A percentile compares a stretch with the other conserved stretches of the same genome.
phyloP scores from a whole-genome alignment of 345 rosid genomes.

The Eucalyptus cloeziana region DNA sequence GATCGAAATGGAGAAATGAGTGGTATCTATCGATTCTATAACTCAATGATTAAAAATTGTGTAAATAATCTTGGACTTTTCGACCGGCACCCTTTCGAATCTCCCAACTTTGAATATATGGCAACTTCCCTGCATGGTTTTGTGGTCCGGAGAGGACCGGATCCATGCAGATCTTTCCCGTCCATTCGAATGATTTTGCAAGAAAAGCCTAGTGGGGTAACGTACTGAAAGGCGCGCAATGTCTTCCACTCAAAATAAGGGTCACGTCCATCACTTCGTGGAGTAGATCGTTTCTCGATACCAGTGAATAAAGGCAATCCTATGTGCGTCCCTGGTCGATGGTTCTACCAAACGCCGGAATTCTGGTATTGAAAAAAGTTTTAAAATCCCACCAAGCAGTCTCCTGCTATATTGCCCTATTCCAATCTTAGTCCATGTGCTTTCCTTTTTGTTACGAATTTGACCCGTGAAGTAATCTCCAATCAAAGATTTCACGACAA shows the following conservation, averaged over 20 bases:
- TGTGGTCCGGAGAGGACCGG: neutral
- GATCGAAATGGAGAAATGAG: neutral
- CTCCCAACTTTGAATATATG: neutral
- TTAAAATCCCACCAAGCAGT: neutral
- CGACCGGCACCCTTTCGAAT: neutral
- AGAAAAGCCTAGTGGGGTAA: neutral
- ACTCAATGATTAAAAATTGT: neutral
- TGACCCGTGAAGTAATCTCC: neutral
- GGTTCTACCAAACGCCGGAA: neutral
- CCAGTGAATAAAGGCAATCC: neutral
- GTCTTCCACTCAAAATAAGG: neutral
- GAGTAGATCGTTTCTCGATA: neutral
- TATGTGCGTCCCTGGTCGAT: neutral
- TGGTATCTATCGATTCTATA: neutral
- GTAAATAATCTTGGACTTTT: neutral
- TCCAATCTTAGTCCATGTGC: neutral
- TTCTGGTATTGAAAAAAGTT: neutral
- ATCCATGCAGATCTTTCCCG: neutral
- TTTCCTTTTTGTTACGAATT: neutral
- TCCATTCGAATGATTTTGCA: neutral
- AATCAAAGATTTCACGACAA: neutral
- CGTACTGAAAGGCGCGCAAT: neutral
- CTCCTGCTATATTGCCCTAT: fast-evolving
- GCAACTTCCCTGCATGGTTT: neutral
- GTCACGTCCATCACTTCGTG: neutral